Base-by-base conservation (phyloP, 2,329 filamentous ascomycete genomes). In the Didymella pomorum region DNA sequence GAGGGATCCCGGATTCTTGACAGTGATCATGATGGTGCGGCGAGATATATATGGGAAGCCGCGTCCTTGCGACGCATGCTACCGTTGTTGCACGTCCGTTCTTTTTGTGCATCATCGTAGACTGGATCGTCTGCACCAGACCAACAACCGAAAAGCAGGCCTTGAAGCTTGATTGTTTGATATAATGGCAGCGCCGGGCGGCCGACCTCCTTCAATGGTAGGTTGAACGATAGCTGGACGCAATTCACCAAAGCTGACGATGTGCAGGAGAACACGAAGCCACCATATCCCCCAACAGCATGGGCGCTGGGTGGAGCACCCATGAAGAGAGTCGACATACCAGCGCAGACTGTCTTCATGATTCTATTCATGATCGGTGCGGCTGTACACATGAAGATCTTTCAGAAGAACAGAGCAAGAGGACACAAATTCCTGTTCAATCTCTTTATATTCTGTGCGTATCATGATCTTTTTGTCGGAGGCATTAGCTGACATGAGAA, bases 351-450 rank as follows among this genome's bases (percentile, higher is more conserved):
- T 3, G 69, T 81, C 37, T 78, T 81, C 59, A 70, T 81, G 31
- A 26, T 71, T 21, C 66, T 82, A n/a, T 82, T 75, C 66, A 61
- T 80, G 31, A 41, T 70, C 46, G 74, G 71, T n/a, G 79, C 77
- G 5, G 67, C 67, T 8, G 66, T 69, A 6, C 77, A 82, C 61
- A 79, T 81, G 76, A 72, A 70, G 3, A 77, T 79, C 29, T 77
- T 80, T 56, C 73, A 74, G 60, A 59, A 65, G 28, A 81, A 82
- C 61, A 68, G 56, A 52, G 62, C 67, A 29, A 64, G 69, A 50
- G 71, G 71, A 1, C 78, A 81, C 62, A 79, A 79, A 23, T 82
- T 82, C 52, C 39, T 80, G 8, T 67, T 79, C 52, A 78, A 71
- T 31, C 59, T 66, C 14, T 65, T 79, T 54, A 66, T 81, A 2